Base-by-base conservation (phyloP, 2,329 filamentous ascomycete genomes). In the Trichoderma afroharzianum region DNA sequence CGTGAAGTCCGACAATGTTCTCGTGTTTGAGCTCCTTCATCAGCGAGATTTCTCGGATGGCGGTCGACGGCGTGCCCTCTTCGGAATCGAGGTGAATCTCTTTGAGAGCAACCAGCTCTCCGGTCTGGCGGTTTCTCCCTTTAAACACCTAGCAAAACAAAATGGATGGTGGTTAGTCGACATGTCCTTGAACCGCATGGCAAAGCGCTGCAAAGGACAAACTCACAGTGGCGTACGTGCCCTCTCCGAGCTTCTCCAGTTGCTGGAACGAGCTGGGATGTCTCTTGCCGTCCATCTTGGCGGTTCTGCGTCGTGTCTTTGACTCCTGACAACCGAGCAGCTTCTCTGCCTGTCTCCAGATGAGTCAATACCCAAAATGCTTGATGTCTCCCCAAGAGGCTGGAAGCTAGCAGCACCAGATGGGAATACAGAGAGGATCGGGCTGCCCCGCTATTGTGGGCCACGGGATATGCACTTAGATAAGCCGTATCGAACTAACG, bases 1-100 rank as follows among this genome's bases (percentile, higher is more conserved):
- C 96, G 87, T 98, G 94, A 6, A 99, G 90, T 72, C 92, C 93
- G 77, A 99, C 95, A 76, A 99, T 98, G 80, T 98, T 98, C 81
- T 98, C 95, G 83, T 99, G 96, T 83, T 98, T 98, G 76, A 99
- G 88, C 83, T 99, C 96, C 84, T 99, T 99, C 96, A 99, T 98
- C 71, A 99, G 88, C 1, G 95, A 98, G 78, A 99, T 99, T 83
- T 99, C 96, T 78, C 96, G 93, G 81, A 99, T 99, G 61, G 96
- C 96, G 0, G 96, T 99, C 66, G 93, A 97, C 4, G 96, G 96
- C 0, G 96, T 99, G 77, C 96, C 96, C 85, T 99, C 96, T 85
- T 99, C 96, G 63, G 93, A 97, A 82, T 99, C 96, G 74, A 99
- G 93, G 81, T 99, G 96, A 77, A 99, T 99, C 83, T 99, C 96